Percentiles rank a stretch among this genome's conserved stretches.
These are phyloP conservation scores for Pseudogymnoascus sp. DNA, from an alignment of 2,329 filamentous ascomycete genomes.

Conservation along the genomic window DNA sequence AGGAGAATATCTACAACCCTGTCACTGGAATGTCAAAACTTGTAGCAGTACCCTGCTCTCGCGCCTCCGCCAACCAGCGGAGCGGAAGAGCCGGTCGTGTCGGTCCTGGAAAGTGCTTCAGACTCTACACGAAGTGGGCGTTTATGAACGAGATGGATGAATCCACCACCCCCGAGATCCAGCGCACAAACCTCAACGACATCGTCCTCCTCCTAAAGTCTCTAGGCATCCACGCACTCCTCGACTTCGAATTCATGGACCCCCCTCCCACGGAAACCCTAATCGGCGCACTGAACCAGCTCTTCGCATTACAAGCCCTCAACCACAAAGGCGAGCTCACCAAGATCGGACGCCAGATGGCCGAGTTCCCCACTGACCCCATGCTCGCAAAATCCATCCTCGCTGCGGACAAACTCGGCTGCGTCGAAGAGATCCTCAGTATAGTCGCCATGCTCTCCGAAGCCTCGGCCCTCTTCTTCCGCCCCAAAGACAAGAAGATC, in stretches of 20 bases:
- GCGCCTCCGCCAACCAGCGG: slow-evolving; percentile 86
- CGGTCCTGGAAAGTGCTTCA: slow-evolving; percentile 85
- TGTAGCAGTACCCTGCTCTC: slow-evolving; percentile 82
- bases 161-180: slow-evolving; percentile 85
- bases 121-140: slow-evolving; percentile 86
- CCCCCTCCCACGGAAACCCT: slow-evolving; percentile 83
- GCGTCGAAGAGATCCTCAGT: slow-evolving; percentile 84
- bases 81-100: slow-evolving; percentile 90
- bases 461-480: slow-evolving; percentile 81
- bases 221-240: slow-evolving; percentile 81
- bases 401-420: slow-evolving; percentile 82
- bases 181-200: slow-evolving; percentile 77
- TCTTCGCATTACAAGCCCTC: slow-evolving; percentile 83
- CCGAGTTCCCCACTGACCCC: slow-evolving; percentile 86
- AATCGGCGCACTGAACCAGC: slow-evolving; percentile 78
- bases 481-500: slow-evolving; percentile 94
- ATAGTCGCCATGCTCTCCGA: slow-evolving; percentile 94
- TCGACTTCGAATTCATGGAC: slow-evolving; percentile 96
- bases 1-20: slow-evolving; percentile 90
- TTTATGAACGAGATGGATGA: slow-evolving; percentile 95
- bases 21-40: slow-evolving; percentile 87
- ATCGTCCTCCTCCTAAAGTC: slow-evolving; percentile 83
- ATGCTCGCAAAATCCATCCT: slow-evolving; percentile 87
- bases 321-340: slow-evolving; percentile 86
- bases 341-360: slow-evolving; percentile 87